Conservation (phyloP, 2,329 filamentous ascomycete species). For the Aspergillus sp. region DNA sequence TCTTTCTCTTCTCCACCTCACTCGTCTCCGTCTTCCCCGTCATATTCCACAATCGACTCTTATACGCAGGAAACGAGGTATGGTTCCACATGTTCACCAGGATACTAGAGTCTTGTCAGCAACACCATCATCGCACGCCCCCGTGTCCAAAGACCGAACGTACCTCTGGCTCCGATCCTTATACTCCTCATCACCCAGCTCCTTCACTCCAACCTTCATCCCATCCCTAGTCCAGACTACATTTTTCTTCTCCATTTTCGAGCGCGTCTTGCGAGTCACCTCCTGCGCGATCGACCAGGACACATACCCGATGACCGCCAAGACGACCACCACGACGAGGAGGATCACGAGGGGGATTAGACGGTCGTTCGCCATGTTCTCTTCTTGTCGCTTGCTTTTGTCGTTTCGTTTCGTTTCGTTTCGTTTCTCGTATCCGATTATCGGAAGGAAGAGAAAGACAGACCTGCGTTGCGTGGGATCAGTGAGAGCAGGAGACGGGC, state of each 20-base stretch:
- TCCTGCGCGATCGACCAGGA: constrained; percentile 58
- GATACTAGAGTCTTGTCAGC: constrained; percentile 28
- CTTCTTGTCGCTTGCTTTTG: constrained; percentile 3
- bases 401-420: not conserved
- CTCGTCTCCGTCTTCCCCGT: constrained; percentile 13
- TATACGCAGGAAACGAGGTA: constrained; percentile 45
- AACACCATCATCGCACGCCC: not conserved
- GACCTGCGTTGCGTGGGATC: not conserved
- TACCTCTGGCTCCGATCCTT: constrained; percentile 59
- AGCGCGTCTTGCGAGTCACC: constrained; percentile 55
- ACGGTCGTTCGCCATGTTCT: constrained; percentile 23
- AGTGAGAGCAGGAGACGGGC: not conserved
- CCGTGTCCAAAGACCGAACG: constrained; percentile 3
- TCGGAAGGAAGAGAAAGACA: not conserved
- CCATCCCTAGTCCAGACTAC: constrained; percentile 60
- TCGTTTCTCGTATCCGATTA: not conserved
- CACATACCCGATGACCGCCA: constrained; percentile 55
- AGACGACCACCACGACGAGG: constrained; percentile 49
- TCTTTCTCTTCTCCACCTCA: constrained; percentile 25
- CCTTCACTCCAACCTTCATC: constrained; percentile 59
- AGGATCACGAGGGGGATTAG: constrained; percentile 58
- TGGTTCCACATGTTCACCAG: constrained; percentile 51
- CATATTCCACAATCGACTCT: constrained; percentile 44
- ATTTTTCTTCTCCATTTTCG: constrained; percentile 64
- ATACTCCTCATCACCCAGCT: constrained; percentile 56